Base-by-base conservation (phyloP, 2,329 filamentous ascomycete genomes). In the Kalmusia sp. region DNA sequence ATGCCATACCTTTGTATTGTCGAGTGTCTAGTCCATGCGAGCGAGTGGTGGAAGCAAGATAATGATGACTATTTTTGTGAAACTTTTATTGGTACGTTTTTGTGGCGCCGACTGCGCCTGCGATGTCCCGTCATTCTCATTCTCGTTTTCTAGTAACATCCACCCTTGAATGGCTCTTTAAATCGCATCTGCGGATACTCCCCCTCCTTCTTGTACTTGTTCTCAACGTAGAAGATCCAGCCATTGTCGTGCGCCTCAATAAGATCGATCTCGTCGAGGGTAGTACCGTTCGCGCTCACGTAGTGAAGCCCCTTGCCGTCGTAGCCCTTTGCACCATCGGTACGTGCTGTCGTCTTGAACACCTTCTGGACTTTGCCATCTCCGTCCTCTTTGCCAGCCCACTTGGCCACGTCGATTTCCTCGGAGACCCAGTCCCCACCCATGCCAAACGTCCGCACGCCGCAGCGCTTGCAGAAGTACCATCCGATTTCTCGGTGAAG, bases 391-490 rank as follows among this genome's bases (percentile, higher is more conserved):
- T 8, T 51, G 5, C 53, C 59, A 28, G 58, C 55, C 68, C 65
- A 68, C 31, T 60, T 46, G 3, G 58, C 62, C 12, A 65, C 54
- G 49, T 68, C 59, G 5, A 66, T 28, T 2, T 64, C 57, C 4
- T 45, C 53, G n/a, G 61, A 49, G 35, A 62, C 59, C 65, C 65
- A 70, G 6, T 45, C 34, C 1, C 59, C 69, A 6, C 50, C 59
- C 12, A 79, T 67, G 4, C 68, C 74, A 61, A 83, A 79, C 49
- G 76, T 77, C 3, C 78, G 64, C 11, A 77, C 75, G 0, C 76
- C 80, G 54, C 81, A 83, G 0, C 54, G 75, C 45, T 71, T 75
- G 65, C 80, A 83, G 55, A 80, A 83, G 52, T 78, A 76, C 68
- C 76, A 82, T 48, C 76, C 74, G 6, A 69, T 60, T 49, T 54